phyloP scores from a whole-genome alignment of 345 rosid species.

The Bruguiera sexangula region DNA sequence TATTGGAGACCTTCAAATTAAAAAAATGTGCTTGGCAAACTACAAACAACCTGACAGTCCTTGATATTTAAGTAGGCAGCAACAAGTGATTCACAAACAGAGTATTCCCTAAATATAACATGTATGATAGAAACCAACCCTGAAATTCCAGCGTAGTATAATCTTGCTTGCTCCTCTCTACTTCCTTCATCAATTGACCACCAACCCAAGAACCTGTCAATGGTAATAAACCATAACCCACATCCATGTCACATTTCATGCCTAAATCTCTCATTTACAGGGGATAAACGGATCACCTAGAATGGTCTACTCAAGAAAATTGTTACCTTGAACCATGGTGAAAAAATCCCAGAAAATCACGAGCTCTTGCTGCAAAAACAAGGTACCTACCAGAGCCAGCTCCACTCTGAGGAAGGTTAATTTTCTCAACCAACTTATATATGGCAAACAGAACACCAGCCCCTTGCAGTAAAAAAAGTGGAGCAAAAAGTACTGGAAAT shows the following conservation, averaged over 20 bases:
- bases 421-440: constrained; percentile 62
- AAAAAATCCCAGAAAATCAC: constrained; percentile 65
- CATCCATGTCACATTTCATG: constrained; percentile 1
- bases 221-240: constrained; percentile 14
- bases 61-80: too few relatives aligned
- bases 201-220: constrained; percentile 80
- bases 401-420: constrained; percentile 38
- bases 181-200: constrained; percentile 99
- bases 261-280: neutral
- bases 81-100: neutral
- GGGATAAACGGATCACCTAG: constrained; percentile 1
- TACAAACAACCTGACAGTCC: too few relatives aligned
- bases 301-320: constrained; percentile 13
- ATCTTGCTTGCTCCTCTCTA: constrained; percentile 75
- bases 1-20: too few relatives aligned
- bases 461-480: constrained; percentile 77
- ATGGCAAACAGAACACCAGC: constrained; percentile 67
- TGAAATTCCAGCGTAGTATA: constrained; percentile 56
- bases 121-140: constrained; percentile 42
- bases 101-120: neutral
- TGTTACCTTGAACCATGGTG: constrained; percentile 77
- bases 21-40: too few relatives aligned
- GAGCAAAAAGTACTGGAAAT: constrained; percentile 50
- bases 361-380: constrained; percentile 44
- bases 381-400: constrained; percentile 45